Evolutionary conservation across 345 rosid genomes (phyloP).

Genomic region (Camelina sativa): DNA sequence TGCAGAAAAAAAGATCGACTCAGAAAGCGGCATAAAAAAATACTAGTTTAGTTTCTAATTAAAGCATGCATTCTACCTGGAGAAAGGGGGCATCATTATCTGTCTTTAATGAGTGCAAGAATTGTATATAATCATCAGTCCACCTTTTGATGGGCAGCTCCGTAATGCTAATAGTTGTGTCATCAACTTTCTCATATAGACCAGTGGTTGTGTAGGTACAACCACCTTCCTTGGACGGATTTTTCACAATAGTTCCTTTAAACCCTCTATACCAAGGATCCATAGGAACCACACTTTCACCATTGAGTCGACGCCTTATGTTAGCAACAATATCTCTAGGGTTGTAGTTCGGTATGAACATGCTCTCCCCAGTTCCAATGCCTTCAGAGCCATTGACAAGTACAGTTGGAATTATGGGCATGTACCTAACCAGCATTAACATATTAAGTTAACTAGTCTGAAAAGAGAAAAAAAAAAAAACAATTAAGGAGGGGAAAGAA

Average conservation of each 20-base stretch:
- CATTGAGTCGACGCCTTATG: slow-evolving; percentile 66
- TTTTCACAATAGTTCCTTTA: slow-evolving; percentile 79
- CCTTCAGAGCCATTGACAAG: slow-evolving; percentile 98
- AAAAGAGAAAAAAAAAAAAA: background rate
- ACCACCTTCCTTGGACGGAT: slow-evolving; percentile 71
- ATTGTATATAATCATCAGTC: slow-evolving; percentile 84
- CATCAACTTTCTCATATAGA: slow-evolving; percentile 65
- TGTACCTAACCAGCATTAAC: slow-evolving; percentile 61
- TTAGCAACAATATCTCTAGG: slow-evolving; percentile 88
- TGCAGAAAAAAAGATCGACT: slow-evolving; percentile 43
- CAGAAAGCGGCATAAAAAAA: slow-evolving; percentile 28
- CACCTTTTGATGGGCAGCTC: slow-evolving; percentile 92
- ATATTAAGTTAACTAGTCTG: slow-evolving; percentile 16
- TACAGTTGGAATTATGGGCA: slow-evolving; percentile 84
- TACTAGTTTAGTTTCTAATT: slow-evolving; percentile 6
- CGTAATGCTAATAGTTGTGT: slow-evolving; percentile 65
- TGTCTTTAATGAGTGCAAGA: slow-evolving; percentile 51
- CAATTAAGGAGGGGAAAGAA: background rate
- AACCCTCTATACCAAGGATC: slow-evolving; percentile 98
- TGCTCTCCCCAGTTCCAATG: slow-evolving; percentile 99
- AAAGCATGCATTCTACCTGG: slow-evolving; percentile 49
- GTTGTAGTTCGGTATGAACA: slow-evolving; percentile 83
- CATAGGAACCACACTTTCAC: slow-evolving; percentile 85
- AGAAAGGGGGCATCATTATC: slow-evolving; percentile 53
- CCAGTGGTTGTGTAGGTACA: slow-evolving; percentile 68